These are phyloP conservation scores for Thermothelomyces thermophilus DNA, from an alignment of 2,329 filamentous ascomycete genomes.

Conservation along the genomic window DNA sequence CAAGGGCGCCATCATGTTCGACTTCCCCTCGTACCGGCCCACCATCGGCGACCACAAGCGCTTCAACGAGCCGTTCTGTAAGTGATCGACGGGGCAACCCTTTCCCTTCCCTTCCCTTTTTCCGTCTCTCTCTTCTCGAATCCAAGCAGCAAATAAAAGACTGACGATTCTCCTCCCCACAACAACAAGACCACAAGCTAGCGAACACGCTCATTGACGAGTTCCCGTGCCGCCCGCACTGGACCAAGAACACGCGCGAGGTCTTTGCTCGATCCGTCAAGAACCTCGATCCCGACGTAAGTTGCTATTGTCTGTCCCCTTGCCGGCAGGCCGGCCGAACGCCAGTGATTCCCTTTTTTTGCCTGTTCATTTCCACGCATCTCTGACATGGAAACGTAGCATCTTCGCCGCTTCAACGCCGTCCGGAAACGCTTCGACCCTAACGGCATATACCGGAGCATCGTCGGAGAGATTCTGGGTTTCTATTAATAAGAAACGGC, in stretches of 20 bases:
- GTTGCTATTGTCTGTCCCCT: too few relatives aligned
- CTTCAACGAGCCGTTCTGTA: constrained; percentile 46
- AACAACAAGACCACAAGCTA: constrained; percentile 36
- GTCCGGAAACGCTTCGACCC: constrained; percentile 44
- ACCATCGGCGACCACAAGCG: constrained; percentile 39
- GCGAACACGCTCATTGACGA: constrained; percentile 42
- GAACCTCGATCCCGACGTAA: constrained; percentile 41
- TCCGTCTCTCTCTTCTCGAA: too few relatives aligned
- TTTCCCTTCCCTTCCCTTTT: background rate
- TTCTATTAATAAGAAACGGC: constrained; percentile 31
- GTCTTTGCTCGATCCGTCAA: constrained; percentile 39
- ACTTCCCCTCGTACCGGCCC: constrained; percentile 44
- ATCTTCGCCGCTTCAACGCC: constrained; percentile 42
- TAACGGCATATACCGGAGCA: constrained; percentile 40
- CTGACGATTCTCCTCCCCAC: too few relatives aligned
- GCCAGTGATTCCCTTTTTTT: too few relatives aligned
- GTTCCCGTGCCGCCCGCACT: constrained; percentile 46
- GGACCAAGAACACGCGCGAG: constrained; percentile 48
- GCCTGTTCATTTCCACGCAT: too few relatives aligned
- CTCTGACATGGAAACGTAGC: constrained; percentile 21
- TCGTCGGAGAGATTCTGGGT: constrained; percentile 44
- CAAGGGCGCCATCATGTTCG: constrained; percentile 48
- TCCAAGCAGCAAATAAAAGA: too few relatives aligned
- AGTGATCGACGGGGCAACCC: constrained; percentile 21
- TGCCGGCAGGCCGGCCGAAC: background rate